phyloP scores from a whole-genome alignment of 495 filamentous ascomycete species.

The Hypoxylon crocopeplum region DNA sequence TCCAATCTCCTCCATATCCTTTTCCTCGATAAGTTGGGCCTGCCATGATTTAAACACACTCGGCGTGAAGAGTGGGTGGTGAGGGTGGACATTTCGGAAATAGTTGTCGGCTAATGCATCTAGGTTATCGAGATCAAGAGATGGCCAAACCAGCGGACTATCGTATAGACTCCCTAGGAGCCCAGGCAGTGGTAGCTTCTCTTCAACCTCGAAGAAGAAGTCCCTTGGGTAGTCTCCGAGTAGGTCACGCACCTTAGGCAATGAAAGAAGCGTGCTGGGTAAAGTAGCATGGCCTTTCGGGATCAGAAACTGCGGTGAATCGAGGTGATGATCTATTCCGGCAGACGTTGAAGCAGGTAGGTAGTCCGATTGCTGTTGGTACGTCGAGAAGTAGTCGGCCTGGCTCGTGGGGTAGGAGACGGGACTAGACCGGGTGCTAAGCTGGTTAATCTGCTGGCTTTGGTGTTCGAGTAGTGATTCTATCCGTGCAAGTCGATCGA shows the following conservation, averaged over 20 bases:
- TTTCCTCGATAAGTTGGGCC: conserved; percentile 33
- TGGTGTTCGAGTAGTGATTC: conserved; percentile 44
- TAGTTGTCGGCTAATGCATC: conserved; percentile 39
- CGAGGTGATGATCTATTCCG: conserved; percentile 32
- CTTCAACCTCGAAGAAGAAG: conserved; percentile 43
- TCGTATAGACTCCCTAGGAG: conserved; percentile 36
- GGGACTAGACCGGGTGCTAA: conserved; percentile 33
- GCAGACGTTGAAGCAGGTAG: conserved; percentile 34
- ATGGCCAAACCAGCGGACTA: conserved; percentile 34
- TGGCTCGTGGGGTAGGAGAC: conserved; percentile 38
- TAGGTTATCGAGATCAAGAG: conserved; percentile 34
- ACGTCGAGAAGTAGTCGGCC: conserved; percentile 33
- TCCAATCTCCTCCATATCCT: conserved; percentile 36
- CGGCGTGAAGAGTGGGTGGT: conserved; percentile 43
- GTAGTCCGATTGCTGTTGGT: conserved; percentile 36
- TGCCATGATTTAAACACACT: conserved; percentile 40
- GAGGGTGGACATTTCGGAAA: conserved; percentile 43
- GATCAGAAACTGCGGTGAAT: conserved; percentile 42
- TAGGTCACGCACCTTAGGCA: conserved; percentile 38
- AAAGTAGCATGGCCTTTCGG: conserved; percentile 41
- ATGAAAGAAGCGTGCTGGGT: conserved; percentile 38
- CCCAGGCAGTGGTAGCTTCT: conserved; percentile 38
- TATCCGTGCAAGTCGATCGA: conserved; percentile 43
- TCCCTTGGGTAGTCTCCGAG: conserved; percentile 43
- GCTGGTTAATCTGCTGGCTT: conserved; percentile 41